Base-by-base conservation (phyloP, 1,139 yeast species). In the Yamadazyma atmosphaerica region DNA sequence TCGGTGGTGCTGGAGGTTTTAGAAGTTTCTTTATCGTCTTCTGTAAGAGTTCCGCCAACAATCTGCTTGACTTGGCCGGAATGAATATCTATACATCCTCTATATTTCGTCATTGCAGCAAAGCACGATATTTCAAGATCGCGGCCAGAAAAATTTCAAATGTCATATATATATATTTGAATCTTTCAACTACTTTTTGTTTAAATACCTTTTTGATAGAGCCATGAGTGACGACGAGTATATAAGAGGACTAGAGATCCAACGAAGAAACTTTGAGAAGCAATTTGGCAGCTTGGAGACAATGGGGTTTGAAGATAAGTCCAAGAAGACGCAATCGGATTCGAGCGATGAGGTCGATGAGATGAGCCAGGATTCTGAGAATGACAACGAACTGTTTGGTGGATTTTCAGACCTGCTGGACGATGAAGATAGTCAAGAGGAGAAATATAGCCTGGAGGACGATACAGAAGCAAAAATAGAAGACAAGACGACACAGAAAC, bases 21-120 rank as follows among this genome's bases (percentile, higher is more conserved):
- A 12, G 56, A 51, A 4, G 51, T 33, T n/a, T 32, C 33, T 10
- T 54, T 55, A 41, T 78, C 81, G 45, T 81, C 83, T 10, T 73
- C 71, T 0, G 73, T 68, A 17, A 94, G 70, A 0, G 97, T 86
- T 0, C 96, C 96, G 3, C 98, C 98, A 0, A 94, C 98, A 37
- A 92, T 92, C 60, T 92, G 98, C 57, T 92, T 94, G 46, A 92
- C 98, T 49, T 86, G 84, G 2, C 98, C 98, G 4, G 85, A 77
- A 59, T 92, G 98, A 45, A 92, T 82, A 60, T 92, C 98, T 31
- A 92, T 92, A 54, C 98, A 92, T 1, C 98, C 98, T 56, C 92
- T 79, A 63, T 87, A 94, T 42, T 74, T 74, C 1, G 98, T 90
- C 97, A 90, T 90, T n/a, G n/a, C n/a, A n/a, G 23, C 9, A 28